Evolutionary conservation across 2,329 filamentous ascomycete genomes (phyloP).

Genomic region (Colletotrichum musicola): DNA sequence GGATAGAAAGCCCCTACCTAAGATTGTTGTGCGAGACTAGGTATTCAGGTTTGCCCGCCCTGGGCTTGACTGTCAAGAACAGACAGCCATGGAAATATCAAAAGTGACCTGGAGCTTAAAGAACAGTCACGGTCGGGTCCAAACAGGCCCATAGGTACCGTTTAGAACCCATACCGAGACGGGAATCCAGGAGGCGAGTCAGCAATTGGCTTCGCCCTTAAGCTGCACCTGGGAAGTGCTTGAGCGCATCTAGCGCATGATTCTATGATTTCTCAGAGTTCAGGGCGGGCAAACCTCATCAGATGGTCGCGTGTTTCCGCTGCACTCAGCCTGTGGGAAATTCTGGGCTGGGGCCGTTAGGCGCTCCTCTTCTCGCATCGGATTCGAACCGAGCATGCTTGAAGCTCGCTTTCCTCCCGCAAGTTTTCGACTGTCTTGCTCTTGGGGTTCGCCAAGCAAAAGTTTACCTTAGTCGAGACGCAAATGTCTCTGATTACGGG

Average conservation of each 20-base stretch:
- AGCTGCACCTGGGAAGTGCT: neutral
- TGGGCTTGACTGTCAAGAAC: no score
- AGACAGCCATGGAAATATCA: no score
- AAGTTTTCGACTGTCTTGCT: no score
- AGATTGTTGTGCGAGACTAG: no score
- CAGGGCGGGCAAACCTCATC: neutral
- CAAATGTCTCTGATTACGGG: neutral
- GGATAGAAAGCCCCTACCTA: no score
- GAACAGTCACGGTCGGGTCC: no score
- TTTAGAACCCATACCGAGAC: no score
- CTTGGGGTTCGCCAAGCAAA: no score
- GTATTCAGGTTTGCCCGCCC: no score
- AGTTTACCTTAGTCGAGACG: constrained; percentile 1
- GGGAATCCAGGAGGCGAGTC: neutral
- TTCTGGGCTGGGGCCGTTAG: neutral
- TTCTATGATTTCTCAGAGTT: neutral
- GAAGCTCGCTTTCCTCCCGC: neutral
- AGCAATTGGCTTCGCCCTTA: neutral
- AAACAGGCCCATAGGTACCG: no score
- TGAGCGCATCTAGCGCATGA: neutral
- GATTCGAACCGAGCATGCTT: neutral
- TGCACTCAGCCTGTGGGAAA: neutral
- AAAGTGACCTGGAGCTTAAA: no score
- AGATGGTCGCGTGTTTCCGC: neutral
- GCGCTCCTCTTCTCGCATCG: constrained; percentile 3